Conservation (phyloP, 2,329 filamentous ascomycete species). For the Pseudocercospora vitis region DNA sequence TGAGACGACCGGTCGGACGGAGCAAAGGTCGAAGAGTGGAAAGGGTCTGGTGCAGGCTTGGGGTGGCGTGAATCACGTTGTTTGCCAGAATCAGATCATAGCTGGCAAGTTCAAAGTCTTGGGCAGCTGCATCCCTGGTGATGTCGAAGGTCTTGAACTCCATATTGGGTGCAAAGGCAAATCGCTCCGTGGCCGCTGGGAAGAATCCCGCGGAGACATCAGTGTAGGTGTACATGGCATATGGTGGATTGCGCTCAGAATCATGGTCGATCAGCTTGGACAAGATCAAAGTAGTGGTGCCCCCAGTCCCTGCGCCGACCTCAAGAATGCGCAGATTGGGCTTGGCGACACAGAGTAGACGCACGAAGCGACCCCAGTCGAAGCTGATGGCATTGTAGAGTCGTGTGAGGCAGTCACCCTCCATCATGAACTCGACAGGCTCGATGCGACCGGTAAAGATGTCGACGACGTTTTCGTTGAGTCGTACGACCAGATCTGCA, state of each 20-base stretch:
- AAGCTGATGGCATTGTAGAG: not conserved
- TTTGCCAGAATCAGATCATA: slow-evolving; percentile 13
- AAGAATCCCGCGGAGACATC: slow-evolving; percentile 48
- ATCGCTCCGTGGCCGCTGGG: slow-evolving; percentile 35
- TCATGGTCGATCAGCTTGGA: not conserved
- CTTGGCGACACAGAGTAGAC: not conserved
- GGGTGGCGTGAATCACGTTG: slow-evolving; percentile 30
- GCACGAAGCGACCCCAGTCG: not conserved
- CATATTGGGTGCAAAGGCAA: slow-evolving; percentile 35
- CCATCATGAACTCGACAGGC: not conserved
- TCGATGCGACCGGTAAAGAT: not conserved
- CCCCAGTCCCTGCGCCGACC: not conserved
- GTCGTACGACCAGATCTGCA: not conserved
- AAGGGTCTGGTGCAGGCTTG: slow-evolving; percentile 16
- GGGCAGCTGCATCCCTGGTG: slow-evolving; percentile 20
- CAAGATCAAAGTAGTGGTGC: not conserved
- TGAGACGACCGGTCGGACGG: not conserved
- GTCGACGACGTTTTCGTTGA: not conserved
- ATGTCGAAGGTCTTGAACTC: slow-evolving; percentile 34
- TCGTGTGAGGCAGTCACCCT: not conserved
- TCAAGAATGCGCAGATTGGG: slow-evolving; percentile 8
- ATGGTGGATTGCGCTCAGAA: not conserved
- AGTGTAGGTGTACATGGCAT: slow-evolving; percentile 46
- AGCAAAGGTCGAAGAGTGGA: slow-evolving; percentile 8
- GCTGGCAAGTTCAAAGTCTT: slow-evolving; percentile 24